Evolutionary conservation across 1,139 yeast genomes (phyloP), one percentile per base, ranked within the genome.

Genomic region (Suhomyces bokatorum): DNA sequence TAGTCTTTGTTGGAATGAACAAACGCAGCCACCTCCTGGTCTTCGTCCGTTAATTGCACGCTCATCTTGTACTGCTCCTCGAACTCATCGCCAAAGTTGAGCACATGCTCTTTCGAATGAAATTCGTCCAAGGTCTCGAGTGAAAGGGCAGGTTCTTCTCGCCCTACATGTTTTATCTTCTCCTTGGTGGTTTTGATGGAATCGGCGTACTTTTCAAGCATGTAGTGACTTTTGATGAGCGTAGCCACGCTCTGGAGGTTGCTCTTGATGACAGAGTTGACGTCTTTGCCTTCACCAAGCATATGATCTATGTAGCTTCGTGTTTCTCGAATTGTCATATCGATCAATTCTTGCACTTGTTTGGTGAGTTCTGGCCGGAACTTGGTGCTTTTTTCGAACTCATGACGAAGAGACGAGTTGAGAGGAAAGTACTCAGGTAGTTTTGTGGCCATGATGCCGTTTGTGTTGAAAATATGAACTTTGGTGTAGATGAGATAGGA

Each of bases 391-490:
- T 38, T 44, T 32, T 54, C 56, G 16, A 52, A 45, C 11, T 46
- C 49, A 15, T 46, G 34, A 20, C 35, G 37, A 13, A 50, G 40
- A 10, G 47, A 44, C 29, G 45, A 34, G 26, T 50, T 46, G 24
- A 54, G 46, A 12, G 57, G 57, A 6, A 54, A 29, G 40, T 52
- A 54, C 14, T 36, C 36, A 3, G 57, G 57, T 14, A 51, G 40
- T 15, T 13, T 32, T 7, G 13, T 24, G 8, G 16, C 29, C 37
- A 39, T 39, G 20, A 13, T 11, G 14, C 12, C 17, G 24, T 7
- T 13, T 20, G 17, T 32, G 30, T 9, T 16, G 28, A 20, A 20
- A n/a, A n/a, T 28, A 4, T 26, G 30, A 20, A 20, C 8, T 20
- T 4, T 5, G 7, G 24, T 20, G 24, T 7, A 20, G 24, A 20